These are phyloP conservation scores for Hericium coralloides DNA, from an alignment of 768 basidiomycete genomes.

Conservation along the genomic window DNA sequence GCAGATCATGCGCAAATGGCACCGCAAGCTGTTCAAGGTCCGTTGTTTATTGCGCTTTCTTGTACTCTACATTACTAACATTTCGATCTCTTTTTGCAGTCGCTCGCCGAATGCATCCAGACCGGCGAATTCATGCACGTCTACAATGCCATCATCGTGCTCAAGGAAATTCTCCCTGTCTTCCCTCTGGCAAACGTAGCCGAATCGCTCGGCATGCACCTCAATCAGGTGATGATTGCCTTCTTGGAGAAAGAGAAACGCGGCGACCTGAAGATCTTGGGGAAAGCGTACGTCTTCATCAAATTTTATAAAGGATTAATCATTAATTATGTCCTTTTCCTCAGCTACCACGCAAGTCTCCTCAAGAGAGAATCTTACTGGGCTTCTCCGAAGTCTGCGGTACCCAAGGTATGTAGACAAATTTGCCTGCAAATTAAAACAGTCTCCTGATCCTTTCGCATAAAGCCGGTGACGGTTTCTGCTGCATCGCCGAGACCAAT, in stretches of 20 bases:
- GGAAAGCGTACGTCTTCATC: constrained; percentile 48
- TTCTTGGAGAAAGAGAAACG: constrained; percentile 72
- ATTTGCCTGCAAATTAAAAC: too few species aligned
- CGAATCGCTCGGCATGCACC: constrained; percentile 40
- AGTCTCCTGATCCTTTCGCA: background rate
- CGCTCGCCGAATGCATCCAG: constrained; percentile 71
- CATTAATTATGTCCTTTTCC: constrained; percentile 3
- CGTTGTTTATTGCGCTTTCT: constrained; percentile 10
- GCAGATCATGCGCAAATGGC: constrained; percentile 74
- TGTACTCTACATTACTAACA: background rate
- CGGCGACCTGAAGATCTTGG: constrained; percentile 76
- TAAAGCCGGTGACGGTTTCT: constrained; percentile 5
- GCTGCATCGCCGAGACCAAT: constrained; percentile 8
- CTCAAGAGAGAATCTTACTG: constrained; percentile 65
- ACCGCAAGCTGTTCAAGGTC: constrained; percentile 66
- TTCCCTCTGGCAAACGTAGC: constrained; percentile 67
- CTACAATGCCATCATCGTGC: constrained; percentile 90
- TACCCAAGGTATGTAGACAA: constrained; percentile 23
- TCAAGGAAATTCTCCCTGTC: constrained; percentile 84
- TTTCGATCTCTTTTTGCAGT: constrained; percentile 32
- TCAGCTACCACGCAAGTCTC: constrained; percentile 63
- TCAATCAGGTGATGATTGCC: constrained; percentile 54
- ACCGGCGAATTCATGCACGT: constrained; percentile 95
- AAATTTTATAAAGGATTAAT: background rate
- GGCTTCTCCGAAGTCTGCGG: constrained; percentile 22